These are phyloP conservation scores for Podospora bellae-mahoneyi DNA, from an alignment of 495 filamentous ascomycete genomes.

Conservation along the genomic window DNA sequence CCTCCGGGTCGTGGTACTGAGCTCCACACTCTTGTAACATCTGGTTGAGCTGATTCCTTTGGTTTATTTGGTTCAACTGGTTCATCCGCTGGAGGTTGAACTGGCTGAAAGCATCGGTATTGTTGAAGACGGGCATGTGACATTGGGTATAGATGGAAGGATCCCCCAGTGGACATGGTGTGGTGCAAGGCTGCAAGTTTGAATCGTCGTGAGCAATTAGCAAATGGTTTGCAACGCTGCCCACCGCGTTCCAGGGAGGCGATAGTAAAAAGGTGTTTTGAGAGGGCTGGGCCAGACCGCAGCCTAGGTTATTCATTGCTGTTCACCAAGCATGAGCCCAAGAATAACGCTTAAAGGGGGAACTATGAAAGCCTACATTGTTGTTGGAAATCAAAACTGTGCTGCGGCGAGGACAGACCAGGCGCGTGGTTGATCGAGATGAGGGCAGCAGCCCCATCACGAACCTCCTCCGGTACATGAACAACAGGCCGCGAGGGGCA, in stretches of 20 bases:
- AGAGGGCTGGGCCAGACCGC: conserved; percentile 18
- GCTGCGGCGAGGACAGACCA: conserved; percentile 11
- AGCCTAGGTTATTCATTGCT: conserved; percentile 21
- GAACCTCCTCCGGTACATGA: conserved; percentile 25
- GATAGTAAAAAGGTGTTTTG: conserved; percentile 19
- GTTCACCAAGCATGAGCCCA: conserved; percentile 9
- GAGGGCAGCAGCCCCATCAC: conserved; percentile 33
- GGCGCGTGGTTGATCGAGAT: conserved; percentile 35
- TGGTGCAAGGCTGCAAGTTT: conserved; percentile 24
- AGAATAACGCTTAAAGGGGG: not conserved
- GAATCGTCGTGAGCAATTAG: conserved; percentile 26
- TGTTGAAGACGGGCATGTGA: conserved; percentile 27
- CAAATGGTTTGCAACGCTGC: conserved; percentile 31
- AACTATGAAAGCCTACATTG: conserved; percentile 11
- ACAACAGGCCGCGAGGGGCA: conserved; percentile 26
- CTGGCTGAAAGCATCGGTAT: conserved; percentile 21
- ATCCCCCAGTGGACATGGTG: conserved; percentile 32
- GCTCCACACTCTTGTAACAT: conserved; percentile 32
- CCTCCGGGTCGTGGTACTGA: conserved; percentile 28
- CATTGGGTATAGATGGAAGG: conserved; percentile 29
- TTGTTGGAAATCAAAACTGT: conserved; percentile 18
- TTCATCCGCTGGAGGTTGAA: conserved; percentile 14
- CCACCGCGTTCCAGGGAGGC: conserved; percentile 16
- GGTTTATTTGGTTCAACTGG: conserved; percentile 15
- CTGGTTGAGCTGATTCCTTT: not conserved